phyloP scores from a whole-genome alignment of 208 protist species.

The Kentomonas sorsogonicus region DNA sequence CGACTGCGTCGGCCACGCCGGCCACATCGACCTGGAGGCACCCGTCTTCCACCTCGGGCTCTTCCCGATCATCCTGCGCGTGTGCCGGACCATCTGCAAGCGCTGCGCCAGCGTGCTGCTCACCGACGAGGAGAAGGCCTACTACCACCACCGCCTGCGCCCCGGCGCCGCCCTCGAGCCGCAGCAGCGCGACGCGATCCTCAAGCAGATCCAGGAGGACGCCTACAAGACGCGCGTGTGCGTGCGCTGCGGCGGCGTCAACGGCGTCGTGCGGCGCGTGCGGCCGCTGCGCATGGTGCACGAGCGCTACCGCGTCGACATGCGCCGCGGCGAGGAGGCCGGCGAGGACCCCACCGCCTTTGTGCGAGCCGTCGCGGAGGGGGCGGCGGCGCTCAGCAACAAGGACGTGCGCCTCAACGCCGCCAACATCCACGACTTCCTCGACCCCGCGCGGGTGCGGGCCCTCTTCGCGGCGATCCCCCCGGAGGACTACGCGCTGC shows the following conservation, averaged over 20 bases:
- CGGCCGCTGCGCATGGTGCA: constrained; percentile 77
- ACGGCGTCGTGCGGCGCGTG: constrained; percentile 87
- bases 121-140: constrained; percentile 60
- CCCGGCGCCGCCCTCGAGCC: constrained; percentile 35
- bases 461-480: constrained; percentile 92
- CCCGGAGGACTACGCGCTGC: constrained; percentile 87
- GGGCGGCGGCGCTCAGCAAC: constrained; percentile 41
- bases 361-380: too few species aligned
- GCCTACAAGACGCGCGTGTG: constrained; percentile 91
- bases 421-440: constrained; percentile 85
- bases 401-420: constrained; percentile 39
- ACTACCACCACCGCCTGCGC: constrained; percentile 49
- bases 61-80: constrained; percentile 90
- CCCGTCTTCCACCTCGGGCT: constrained; percentile 99
- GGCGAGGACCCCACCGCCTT: constrained; percentile 31
- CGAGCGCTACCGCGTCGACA: constrained; percentile 76
- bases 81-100: constrained; percentile 98
- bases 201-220: constrained; percentile 80
- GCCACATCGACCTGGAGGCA: constrained; percentile 95
- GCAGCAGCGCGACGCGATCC: constrained; percentile 53
- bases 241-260: constrained; percentile 90
- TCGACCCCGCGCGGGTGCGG: constrained; percentile 90
- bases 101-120: constrained; percentile 91
- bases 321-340: constrained; percentile 54
- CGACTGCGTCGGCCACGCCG: constrained; percentile 98